Evolutionary conservation across 257 asterid genomes (phyloP).

Genomic region (Fraxinus pennsylvanica): DNA sequence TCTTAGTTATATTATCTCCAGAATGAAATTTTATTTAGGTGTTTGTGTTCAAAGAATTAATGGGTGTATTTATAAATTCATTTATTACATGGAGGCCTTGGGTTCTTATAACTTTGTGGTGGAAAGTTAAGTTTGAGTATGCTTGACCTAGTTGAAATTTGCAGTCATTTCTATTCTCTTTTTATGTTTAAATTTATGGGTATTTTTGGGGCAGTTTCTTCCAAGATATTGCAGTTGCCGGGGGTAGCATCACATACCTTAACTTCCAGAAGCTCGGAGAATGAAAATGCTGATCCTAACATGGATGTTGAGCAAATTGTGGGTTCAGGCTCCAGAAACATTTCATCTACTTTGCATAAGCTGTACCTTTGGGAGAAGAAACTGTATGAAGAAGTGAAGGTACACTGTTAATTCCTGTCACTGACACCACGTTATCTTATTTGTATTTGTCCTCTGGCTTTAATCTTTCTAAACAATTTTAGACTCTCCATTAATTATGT

Average conservation of each 20-base stretch:
- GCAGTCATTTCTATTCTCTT: constrained; percentile 14
- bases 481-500: constrained; percentile 32
- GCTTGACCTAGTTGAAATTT: constrained; percentile 16
- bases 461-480: constrained; percentile 28
- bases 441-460: constrained; percentile 20
- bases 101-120: too few relatives aligned
- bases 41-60: neutral
- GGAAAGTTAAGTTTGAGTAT: neutral
- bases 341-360: constrained; percentile 88
- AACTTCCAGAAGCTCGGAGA: constrained; percentile 46
- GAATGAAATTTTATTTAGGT: neutral
- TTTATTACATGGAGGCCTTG: too few relatives aligned
- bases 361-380: constrained; percentile 96
- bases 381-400: constrained; percentile 95
- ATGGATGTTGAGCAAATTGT: constrained; percentile 57
- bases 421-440: constrained; percentile 7
- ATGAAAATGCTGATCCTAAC: constrained; percentile 48
- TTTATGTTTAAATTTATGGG: constrained; percentile 21
- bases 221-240: constrained; percentile 63
- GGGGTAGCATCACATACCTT: constrained; percentile 65
- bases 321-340: constrained; percentile 45
- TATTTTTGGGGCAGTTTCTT: constrained; percentile 59
- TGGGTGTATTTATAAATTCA: neutral
- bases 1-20: constrained; percentile 3
- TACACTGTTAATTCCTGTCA: constrained; percentile 30